These are phyloP conservation scores for Diplodia intermedia DNA, from an alignment of 2,329 filamentous ascomycete genomes.

Conservation along the genomic window DNA sequence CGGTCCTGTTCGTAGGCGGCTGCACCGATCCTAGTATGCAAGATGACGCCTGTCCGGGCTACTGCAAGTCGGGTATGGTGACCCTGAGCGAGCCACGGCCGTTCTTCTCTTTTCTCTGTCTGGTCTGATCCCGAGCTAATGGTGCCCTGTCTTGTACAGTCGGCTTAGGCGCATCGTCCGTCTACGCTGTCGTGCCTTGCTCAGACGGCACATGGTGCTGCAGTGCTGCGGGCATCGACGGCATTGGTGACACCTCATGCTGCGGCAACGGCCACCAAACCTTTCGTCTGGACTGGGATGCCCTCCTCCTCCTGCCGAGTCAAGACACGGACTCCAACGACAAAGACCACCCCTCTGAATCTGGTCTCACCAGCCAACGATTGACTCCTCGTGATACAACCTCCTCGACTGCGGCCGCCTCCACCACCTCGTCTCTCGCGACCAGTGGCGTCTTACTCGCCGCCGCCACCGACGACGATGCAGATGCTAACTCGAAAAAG, in stretches of 20 bases:
- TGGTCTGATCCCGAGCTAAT: constrained; percentile 1
- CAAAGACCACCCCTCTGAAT: background rate
- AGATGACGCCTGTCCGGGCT: constrained; percentile 13
- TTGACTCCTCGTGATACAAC: constrained; percentile 5
- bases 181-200: constrained; percentile 21
- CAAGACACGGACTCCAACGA: background rate
- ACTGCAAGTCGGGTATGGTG: constrained; percentile 29
- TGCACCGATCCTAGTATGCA: constrained; percentile 17
- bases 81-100: constrained; percentile 1
- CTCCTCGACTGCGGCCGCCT: background rate
- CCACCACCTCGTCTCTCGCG: constrained; percentile 2
- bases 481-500: background rate
- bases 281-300: constrained; percentile 20
- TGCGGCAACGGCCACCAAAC: constrained; percentile 10
- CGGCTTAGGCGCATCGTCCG: background rate
- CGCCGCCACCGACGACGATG: background rate
- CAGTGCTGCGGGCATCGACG: constrained; percentile 9
- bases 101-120: background rate
- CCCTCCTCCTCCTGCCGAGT: constrained; percentile 6
- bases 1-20: constrained; percentile 12
- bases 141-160: background rate
- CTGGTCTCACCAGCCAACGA: background rate
- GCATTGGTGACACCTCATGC: constrained; percentile 21
- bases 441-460: constrained; percentile 7
- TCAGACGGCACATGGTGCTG: constrained; percentile 22